These are phyloP conservation scores for Ustilago nuda DNA, from an alignment of 1,284 basidiomycete genomes.

Conservation along the genomic window DNA sequence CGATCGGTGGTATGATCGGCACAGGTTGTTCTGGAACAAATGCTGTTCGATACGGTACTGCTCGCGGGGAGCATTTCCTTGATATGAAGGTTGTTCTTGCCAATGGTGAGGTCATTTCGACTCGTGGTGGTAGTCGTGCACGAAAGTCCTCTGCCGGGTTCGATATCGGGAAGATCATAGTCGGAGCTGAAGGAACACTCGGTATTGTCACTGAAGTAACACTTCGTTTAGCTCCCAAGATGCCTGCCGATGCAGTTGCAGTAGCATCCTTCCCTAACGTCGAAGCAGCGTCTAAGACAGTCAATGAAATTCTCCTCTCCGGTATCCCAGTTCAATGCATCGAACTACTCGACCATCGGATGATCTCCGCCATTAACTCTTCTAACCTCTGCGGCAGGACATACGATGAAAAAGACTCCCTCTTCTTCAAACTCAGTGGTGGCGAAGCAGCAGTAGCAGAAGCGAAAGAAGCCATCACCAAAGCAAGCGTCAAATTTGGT, in stretches of 20 bases:
- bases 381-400: slow-evolving; percentile 67
- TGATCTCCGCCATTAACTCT: slow-evolving; percentile 66
- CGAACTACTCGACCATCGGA: slow-evolving; percentile 58
- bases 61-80: slow-evolving; percentile 72
- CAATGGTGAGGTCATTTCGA: slow-evolving; percentile 92
- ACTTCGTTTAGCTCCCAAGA: slow-evolving; percentile 80
- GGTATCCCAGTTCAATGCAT: slow-evolving; percentile 74
- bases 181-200: slow-evolving; percentile 92
- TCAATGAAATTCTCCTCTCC: slow-evolving; percentile 74
- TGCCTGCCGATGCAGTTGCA: slow-evolving; percentile 76
- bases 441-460: slow-evolving; percentile 45
- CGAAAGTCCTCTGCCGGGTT: slow-evolving; percentile 90
- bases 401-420: slow-evolving; percentile 51
- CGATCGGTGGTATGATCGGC: slow-evolving; percentile 90
- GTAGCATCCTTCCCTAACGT: slow-evolving; percentile 73
- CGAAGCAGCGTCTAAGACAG: slow-evolving; percentile 77
- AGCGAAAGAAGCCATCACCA: slow-evolving; percentile 65
- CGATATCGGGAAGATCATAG: slow-evolving; percentile 89
- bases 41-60: slow-evolving; percentile 89
- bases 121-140: slow-evolving; percentile 75
- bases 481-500: slow-evolving; percentile 39
- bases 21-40: slow-evolving; percentile 76
- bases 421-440: slow-evolving; percentile 59
- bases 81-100: slow-evolving; percentile 76
- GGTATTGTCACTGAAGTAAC: slow-evolving; percentile 93